These are phyloP conservation scores for Solanum etuberosum DNA, from an alignment of 257 asterid genomes.

Conservation along the genomic window DNA sequence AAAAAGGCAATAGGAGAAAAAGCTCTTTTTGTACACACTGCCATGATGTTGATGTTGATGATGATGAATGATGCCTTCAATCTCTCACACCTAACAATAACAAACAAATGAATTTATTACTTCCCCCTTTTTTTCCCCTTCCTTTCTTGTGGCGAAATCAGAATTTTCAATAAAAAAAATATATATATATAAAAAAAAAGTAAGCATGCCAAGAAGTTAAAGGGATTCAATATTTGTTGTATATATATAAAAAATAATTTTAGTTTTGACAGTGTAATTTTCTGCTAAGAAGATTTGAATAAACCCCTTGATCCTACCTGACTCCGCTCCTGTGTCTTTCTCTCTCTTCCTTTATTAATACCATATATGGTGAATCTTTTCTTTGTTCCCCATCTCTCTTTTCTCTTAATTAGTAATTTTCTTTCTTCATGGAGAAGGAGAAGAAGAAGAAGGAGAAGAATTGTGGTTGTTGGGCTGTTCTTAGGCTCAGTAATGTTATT, in stretches of 20 bases:
- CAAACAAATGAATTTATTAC: background rate
- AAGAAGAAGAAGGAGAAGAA: slow-evolving; percentile 20
- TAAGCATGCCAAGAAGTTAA: background rate
- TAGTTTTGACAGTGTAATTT: no score
- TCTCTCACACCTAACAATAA: slow-evolving; percentile 32
- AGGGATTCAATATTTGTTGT: background rate
- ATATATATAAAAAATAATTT: no score
- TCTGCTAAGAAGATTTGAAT: no score
- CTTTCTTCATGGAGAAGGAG: slow-evolving; percentile 35
- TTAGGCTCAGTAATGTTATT: slow-evolving; percentile 35
- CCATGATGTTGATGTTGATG: slow-evolving; percentile 51
- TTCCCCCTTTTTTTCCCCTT: no score
- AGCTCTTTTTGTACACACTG: slow-evolving; percentile 74
- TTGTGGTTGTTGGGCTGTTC: slow-evolving; percentile 83
- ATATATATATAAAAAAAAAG: no score
- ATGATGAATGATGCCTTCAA: slow-evolving; percentile 34
- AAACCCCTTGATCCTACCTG: background rate
- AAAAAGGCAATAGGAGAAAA: slow-evolving; percentile 38
- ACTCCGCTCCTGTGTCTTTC: rapidly evolving
- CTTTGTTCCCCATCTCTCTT: slow-evolving; percentile 13
- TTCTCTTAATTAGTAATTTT: background rate
- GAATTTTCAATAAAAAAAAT: background rate
- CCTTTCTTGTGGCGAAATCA: background rate
- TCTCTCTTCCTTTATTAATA: slow-evolving; percentile 1
- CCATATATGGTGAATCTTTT: slow-evolving; percentile 23